Conservation (phyloP, 257 asterid genomes). For the Orobanche coerulescens region DNA sequence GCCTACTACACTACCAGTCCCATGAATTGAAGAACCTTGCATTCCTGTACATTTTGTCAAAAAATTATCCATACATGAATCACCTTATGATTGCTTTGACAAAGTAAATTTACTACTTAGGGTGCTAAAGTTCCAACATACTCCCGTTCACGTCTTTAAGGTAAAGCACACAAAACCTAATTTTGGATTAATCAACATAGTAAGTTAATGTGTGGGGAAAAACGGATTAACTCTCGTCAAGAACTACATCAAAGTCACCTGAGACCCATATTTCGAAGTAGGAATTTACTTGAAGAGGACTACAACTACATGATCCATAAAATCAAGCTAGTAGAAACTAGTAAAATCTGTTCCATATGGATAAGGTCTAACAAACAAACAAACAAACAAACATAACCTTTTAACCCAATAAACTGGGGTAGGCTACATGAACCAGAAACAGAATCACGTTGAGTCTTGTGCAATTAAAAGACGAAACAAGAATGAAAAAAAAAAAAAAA, state of each 20-base stretch:
- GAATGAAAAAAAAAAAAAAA: background rate
- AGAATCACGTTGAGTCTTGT: no score
- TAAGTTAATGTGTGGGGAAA: background rate
- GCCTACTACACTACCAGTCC: conserved; percentile 51
- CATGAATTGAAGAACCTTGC: conserved; percentile 69
- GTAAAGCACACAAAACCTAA: background rate
- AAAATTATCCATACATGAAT: conserved; percentile 21
- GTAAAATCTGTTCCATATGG: background rate
- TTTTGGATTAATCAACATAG: background rate
- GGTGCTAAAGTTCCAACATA: conserved; percentile 6
- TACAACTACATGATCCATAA: background rate
- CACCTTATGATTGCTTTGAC: background rate
- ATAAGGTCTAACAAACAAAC: no score
- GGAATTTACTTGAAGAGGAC: background rate
- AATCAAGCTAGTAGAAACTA: conserved; percentile 1
- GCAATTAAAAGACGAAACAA: background rate
- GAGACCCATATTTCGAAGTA: background rate
- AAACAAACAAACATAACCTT: no score
- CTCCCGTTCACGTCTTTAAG: conserved; percentile 3
- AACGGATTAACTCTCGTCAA: background rate
- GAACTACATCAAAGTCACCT: background rate
- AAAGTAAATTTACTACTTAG: background rate
- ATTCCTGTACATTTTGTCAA: conserved; percentile 42
- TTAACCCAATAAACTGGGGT: no score
- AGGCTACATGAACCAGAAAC: no score